Percentiles rank a stretch among this genome's conserved stretches.
These are phyloP conservation scores for Ogataea henricii DNA, from an alignment of 805 yeast species.

Conservation along the genomic window DNA sequence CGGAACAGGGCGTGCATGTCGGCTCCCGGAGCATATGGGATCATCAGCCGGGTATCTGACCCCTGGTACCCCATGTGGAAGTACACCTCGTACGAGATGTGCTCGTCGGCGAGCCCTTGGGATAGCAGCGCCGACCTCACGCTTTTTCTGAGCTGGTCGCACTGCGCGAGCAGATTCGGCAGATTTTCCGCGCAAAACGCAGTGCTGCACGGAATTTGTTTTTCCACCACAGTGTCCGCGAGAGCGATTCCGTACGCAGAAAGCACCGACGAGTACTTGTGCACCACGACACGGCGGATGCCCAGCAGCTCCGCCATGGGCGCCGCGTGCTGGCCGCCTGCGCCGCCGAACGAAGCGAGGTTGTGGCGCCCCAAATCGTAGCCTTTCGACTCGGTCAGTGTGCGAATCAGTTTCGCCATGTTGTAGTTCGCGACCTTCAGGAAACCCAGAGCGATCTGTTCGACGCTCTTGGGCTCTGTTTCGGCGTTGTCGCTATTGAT, in stretches of 20 bases:
- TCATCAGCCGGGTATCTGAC: conserved; percentile 75
- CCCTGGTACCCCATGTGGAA: conserved; percentile 78
- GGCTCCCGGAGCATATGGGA: conserved; percentile 35
- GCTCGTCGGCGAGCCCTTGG: conserved; percentile 27
- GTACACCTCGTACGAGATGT: conserved; percentile 36
- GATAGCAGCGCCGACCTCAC: conserved; percentile 30
- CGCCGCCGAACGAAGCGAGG: conserved; percentile 82
- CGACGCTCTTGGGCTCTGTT: conserved; percentile 44
- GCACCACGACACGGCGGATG: conserved; percentile 63
- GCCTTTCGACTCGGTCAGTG: conserved; percentile 78
- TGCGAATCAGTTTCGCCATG: conserved; percentile 81
- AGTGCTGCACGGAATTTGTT: conserved; percentile 29
- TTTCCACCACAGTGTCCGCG: conserved; percentile 43
- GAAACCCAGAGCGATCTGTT: conserved; percentile 76
- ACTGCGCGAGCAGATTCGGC: conserved; percentile 15
- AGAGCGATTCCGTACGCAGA: conserved; percentile 63
- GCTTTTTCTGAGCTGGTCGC: conserved; percentile 18
- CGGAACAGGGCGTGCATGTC: conserved; percentile 47
- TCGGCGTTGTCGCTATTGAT: conserved; percentile 47
- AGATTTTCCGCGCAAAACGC: conserved; percentile 14
- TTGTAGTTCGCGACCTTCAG: conserved; percentile 76
- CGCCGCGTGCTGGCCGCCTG: conserved; percentile 84
- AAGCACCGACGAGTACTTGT: conserved; percentile 56
- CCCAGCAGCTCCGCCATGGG: conserved; percentile 69
- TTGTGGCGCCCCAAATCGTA: conserved; percentile 60